Evolutionary conservation across 345 rosid genomes (phyloP).

Genomic region (Populus ilicifolia): DNA sequence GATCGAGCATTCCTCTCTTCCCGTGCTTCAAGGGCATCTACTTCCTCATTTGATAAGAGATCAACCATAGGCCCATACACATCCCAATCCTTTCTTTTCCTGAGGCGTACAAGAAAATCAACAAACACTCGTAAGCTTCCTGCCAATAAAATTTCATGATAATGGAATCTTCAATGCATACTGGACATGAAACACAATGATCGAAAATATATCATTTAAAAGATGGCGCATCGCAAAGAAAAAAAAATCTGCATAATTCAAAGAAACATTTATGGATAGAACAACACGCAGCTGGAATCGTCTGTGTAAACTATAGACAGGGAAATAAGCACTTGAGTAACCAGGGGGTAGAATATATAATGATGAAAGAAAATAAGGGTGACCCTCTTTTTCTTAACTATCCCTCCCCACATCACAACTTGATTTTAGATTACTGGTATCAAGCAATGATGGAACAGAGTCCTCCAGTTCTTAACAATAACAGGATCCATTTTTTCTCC

Average conservation of each 20-base stretch:
- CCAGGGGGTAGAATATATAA: too few relatives aligned
- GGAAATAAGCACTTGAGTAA: too few relatives aligned
- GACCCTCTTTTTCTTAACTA: too few relatives aligned
- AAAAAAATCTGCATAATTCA: too few relatives aligned
- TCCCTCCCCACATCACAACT: too few relatives aligned
- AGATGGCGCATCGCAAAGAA: not conserved
- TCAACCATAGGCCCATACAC: slow-evolving; percentile 72
- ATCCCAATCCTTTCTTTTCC: slow-evolving; percentile 96
- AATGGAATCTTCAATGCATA: not conserved
- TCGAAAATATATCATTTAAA: not conserved
- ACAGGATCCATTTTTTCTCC: not conserved
- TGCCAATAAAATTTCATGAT: not conserved
- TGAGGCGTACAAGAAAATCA: slow-evolving; percentile 26
- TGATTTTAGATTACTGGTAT: too few relatives aligned
- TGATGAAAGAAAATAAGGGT: too few relatives aligned
- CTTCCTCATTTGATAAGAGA: slow-evolving; percentile 72
- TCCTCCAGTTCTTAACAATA: too few relatives aligned
- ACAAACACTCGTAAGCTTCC: not conserved
- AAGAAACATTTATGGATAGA: too few relatives aligned
- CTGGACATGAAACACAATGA: not conserved
- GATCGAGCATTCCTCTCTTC: slow-evolving; percentile 57
- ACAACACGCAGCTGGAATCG: too few relatives aligned
- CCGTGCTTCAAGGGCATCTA: slow-evolving; percentile 80
- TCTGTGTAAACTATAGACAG: too few relatives aligned
- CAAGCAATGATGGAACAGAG: too few relatives aligned